Percentiles rank a stretch among this genome's conserved stretches.
Conservation (phyloP, 2,329 filamentous ascomycete genomes). For the Ambrosiella xylebori region DNA sequence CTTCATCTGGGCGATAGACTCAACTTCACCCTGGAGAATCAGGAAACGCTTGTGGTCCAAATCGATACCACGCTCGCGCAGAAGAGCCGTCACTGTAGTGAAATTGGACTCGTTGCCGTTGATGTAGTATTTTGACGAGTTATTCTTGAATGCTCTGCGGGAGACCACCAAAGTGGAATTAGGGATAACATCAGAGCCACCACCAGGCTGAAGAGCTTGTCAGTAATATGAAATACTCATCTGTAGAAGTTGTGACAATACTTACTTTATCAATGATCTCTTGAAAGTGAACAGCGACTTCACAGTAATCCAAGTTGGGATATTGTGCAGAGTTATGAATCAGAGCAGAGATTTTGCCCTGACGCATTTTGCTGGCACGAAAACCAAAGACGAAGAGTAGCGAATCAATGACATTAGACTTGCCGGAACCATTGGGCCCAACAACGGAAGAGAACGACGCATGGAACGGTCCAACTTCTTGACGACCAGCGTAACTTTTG, state of each 20-base stretch:
- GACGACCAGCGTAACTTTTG: slow-evolving; percentile 92
- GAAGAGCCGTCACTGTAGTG: slow-evolving; percentile 71
- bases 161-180: slow-evolving; percentile 78
- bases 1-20: slow-evolving; percentile 99
- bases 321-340: slow-evolving; percentile 91
- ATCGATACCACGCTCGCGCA: slow-evolving; percentile 79
- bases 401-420: slow-evolving; percentile 97
- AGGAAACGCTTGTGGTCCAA: slow-evolving; percentile 96
- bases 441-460: slow-evolving; percentile 95
- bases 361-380: slow-evolving; percentile 96
- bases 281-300: slow-evolving; percentile 92
- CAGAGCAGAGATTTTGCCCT: slow-evolving; percentile 92
- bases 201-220: slow-evolving; percentile 36
- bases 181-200: slow-evolving; percentile 59
- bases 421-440: slow-evolving; percentile 92
- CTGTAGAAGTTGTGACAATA: slow-evolving; percentile 3
- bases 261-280: slow-evolving; percentile 72
- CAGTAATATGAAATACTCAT: neutral
- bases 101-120: slow-evolving; percentile 81
- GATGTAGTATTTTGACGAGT: slow-evolving; percentile 96
- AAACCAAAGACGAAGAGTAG: slow-evolving; percentile 98
- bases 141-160: slow-evolving; percentile 89
- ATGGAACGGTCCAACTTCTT: slow-evolving; percentile 93
- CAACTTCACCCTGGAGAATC: slow-evolving; percentile 92
- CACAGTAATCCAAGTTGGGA: slow-evolving; percentile 74